Evolutionary conservation across 2,329 filamentous ascomycete species (phyloP).

Genomic region (Colletotrichum musae): DNA sequence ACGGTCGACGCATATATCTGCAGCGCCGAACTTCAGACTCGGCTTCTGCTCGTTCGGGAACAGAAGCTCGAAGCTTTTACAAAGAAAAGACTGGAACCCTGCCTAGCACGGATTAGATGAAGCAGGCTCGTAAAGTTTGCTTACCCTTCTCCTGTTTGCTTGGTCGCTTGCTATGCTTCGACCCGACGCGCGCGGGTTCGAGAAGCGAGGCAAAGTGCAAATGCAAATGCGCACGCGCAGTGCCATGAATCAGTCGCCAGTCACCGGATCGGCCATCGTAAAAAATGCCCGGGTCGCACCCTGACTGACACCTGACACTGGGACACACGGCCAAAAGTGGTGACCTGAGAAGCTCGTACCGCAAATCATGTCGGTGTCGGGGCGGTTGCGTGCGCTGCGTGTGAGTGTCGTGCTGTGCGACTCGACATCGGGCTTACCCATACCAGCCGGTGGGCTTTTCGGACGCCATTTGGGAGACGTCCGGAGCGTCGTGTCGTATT

Average conservation of each 20-base stretch:
- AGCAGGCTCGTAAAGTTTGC: neutral
- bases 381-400: neutral
- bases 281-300: no score
- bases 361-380: neutral
- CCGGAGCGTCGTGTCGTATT: neutral
- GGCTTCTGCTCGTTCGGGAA: neutral
- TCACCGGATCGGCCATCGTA: no score
- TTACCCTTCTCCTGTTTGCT: neutral
- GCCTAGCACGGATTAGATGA: neutral
- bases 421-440: neutral
- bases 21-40: conserved; percentile 24
- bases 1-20: conserved; percentile 4
- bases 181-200: neutral
- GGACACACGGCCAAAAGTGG: no score
- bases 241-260: no score
- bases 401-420: neutral
- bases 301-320: no score
- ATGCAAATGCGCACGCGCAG: neutral
- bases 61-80: neutral
- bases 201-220: neutral
- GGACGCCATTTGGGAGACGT: conserved; percentile 14
- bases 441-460: neutral
- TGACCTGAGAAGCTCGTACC: neutral
- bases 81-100: neutral
- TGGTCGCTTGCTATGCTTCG: no score